Evolutionary conservation across 345 rosid species (phyloP).

Genomic region (Murraya koenigii): DNA sequence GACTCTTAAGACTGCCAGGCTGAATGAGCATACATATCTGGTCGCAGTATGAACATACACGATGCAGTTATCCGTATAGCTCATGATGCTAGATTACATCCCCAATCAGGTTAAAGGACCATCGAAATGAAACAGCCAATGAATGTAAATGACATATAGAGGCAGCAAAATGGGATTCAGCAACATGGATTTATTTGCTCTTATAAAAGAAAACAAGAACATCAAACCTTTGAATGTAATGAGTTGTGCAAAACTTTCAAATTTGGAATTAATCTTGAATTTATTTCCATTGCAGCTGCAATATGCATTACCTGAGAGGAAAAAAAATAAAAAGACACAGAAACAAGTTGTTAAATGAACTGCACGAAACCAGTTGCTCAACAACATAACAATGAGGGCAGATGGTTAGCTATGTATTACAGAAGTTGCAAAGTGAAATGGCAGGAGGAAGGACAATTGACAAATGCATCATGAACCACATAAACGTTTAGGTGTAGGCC

Average conservation of each 20-base stretch:
- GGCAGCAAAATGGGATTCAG: conserved; percentile 7
- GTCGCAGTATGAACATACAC: neutral
- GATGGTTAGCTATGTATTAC: neutral
- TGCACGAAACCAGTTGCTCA: neutral
- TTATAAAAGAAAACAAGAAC: conserved; percentile 2
- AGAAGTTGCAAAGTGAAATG: neutral
- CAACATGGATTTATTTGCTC: neutral
- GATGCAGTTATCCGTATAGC: neutral
- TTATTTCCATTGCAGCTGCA: conserved; percentile 88
- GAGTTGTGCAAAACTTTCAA: conserved; percentile 66
- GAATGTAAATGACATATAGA: neutral
- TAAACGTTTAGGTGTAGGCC: neutral
- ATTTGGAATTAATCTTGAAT: conserved; percentile 78
- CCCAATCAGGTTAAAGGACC: neutral
- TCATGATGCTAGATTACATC: neutral
- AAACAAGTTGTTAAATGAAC: conserved; percentile 1
- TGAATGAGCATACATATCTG: neutral
- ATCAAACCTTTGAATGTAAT: conserved; percentile 71
- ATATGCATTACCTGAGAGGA: conserved; percentile 82
- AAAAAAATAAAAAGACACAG: conserved; percentile 12
- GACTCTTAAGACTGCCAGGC: neutral
- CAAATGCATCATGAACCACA: neutral
- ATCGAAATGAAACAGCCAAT: neutral
- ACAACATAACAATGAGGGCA: neutral
- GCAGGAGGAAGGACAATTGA: neutral